A percentile compares a stretch with the other conserved stretches of the same genome.
phyloP scores from a whole-genome alignment of 768 basidiomycete species.

The Dentipellis fragilis region DNA sequence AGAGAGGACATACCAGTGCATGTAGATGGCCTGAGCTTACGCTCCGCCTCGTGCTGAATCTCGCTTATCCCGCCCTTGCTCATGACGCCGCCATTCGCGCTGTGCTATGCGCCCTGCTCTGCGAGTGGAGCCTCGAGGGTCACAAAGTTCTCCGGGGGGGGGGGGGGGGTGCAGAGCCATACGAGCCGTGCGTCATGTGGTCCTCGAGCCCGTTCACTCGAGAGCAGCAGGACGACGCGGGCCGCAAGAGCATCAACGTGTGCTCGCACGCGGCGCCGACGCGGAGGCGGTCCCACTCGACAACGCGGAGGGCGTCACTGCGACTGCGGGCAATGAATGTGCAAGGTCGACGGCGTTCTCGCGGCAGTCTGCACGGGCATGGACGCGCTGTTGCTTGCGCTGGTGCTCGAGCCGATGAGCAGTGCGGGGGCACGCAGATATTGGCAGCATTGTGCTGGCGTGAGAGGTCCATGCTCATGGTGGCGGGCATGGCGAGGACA shows the following conservation, averaged over 20 bases:
- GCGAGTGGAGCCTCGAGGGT: constrained; percentile 66
- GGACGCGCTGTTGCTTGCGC: constrained; percentile 26
- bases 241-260: constrained; percentile 39
- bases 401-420: constrained; percentile 31
- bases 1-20: no score
- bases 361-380: constrained; percentile 17
- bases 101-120: constrained; percentile 22
- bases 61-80: constrained; percentile 55
- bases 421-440: constrained; percentile 59
- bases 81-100: constrained; percentile 33
- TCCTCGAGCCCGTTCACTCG: constrained; percentile 92
- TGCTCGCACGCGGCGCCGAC: constrained; percentile 28
- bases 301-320: constrained; percentile 16
- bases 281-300: constrained; percentile 13
- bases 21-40: constrained; percentile 63
- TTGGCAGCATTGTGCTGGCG: constrained; percentile 22
- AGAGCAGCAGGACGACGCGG: constrained; percentile 55
- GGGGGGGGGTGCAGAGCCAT: constrained; percentile 89
- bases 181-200: constrained; percentile 87
- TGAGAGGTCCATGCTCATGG: constrained; percentile 13
- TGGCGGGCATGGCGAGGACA: constrained; percentile 39
- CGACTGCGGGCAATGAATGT: constrained; percentile 12
- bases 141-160: constrained; percentile 74
- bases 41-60: constrained; percentile 79
- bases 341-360: constrained; percentile 18